Evolutionary conservation across 2,329 filamentous ascomycete species (phyloP), one percentile per base, ranked within the genome.

Genomic region (Aotearoamyces nothofagi): DNA sequence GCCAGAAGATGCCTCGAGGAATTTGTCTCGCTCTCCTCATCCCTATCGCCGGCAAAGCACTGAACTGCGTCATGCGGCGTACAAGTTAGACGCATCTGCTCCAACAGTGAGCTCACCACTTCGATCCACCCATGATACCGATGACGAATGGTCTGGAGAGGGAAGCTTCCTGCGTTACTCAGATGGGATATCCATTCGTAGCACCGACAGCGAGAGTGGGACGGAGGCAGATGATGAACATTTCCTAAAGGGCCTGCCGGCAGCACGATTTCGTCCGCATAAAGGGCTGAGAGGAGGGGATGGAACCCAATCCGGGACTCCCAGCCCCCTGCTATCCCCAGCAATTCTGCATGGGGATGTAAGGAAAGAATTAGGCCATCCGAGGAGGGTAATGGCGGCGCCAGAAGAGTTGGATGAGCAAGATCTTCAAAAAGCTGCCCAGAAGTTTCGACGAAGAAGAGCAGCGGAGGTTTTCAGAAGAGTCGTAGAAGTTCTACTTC

Each of bases 161-260:
- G 29, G 6, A 22, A 20, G 19, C 31, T 30, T 10, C 27, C 35
- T 32, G 25, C 42, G 39, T 23, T 32, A 26, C 35, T 32, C 11
- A 35, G 37, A 31, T 37, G 42, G 35, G 16, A 22, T n/a, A n/a
- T 17, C 11, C 26, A 40, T 34, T 39, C 44, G 33, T 36, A 65
- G 1, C 19, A 65, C 72, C 2, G 69, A 69, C 8, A 93, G 82
- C 51, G 86, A 93, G 41, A 93, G 84, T 50, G 87, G 87, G 14
- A 92, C 86, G 11, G 87, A 96, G 50, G 87, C 87, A 22, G 87
- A 94, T 45, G 87, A 96, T 56, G 87, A 96, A 52, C 79, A 86
- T 38, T 76, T 87, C 41, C 61, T 93, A 32, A 90, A 78, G 50
- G 79, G 84, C 1, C 57, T 94, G 13, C 86, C 87, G 1, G 81